Evolutionary conservation across 805 yeast genomes (phyloP).

Genomic region (Wickerhamomyces strasburgensis): DNA sequence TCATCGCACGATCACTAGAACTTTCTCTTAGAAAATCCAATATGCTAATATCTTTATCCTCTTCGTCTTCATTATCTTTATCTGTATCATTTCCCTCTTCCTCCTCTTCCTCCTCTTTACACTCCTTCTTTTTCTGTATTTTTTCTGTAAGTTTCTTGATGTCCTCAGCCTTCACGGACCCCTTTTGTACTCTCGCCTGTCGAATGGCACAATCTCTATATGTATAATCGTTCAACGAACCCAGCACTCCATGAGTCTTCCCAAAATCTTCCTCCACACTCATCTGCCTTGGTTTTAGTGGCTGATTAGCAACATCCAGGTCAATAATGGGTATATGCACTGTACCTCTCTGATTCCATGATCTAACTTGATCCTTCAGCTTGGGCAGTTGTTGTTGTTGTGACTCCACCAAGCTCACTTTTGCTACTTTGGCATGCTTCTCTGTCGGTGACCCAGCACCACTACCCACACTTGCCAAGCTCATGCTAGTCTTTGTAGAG

Average conservation of each 20-base stretch:
- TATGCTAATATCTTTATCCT: conserved; percentile 9
- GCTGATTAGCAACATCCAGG: conserved; percentile 12
- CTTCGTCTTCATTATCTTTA: conserved; percentile 1
- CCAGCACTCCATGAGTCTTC: neutral
- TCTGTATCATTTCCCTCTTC: conserved; percentile 3
- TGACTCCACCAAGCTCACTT: no score
- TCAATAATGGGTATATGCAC: conserved; percentile 18
- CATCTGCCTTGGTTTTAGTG: conserved; percentile 9
- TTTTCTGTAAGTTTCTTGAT: neutral
- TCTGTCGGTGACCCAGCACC: no score
- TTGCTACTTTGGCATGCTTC: no score
- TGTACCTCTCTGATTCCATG: no score
- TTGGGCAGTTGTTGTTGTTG: no score
- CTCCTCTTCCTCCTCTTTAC: conserved; percentile 4
- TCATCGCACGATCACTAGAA: conserved; percentile 12
- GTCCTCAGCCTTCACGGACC: no score
- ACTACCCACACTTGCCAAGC: no score
- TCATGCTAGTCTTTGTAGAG: no score
- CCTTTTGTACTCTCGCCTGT: no score
- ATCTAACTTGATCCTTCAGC: neutral
- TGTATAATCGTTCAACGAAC: no score
- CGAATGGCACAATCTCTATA: no score
- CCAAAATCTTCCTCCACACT: conserved; percentile 1
- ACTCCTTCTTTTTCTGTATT: neutral
- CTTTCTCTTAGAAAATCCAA: conserved; percentile 22